Conservation (phyloP, 352 stramenopile genomes). For the Phytophthora ramorum region DNA sequence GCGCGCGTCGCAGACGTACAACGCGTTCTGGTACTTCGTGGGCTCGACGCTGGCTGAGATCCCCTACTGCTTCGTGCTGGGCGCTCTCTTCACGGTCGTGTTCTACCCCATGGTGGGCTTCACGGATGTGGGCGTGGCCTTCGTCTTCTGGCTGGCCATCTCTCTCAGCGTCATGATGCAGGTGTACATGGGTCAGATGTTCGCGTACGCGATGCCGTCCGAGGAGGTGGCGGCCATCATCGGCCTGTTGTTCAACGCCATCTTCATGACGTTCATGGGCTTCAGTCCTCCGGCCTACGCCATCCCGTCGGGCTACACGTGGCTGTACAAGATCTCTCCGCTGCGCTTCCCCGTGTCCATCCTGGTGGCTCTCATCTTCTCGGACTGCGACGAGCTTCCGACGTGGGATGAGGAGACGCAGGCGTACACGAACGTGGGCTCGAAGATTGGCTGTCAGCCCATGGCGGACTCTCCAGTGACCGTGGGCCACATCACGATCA, state of each 20-base stretch:
- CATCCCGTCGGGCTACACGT: conserved; percentile 41
- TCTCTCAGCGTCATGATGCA: no score
- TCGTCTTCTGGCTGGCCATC: conserved; percentile 45
- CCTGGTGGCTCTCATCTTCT: conserved; percentile 37
- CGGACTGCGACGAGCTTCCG: conserved; percentile 33
- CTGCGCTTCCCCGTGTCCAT: conserved; percentile 39
- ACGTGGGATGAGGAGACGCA: conserved; percentile 26
- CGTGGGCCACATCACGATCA: conserved; percentile 31
- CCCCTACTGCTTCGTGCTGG: conserved; percentile 58
- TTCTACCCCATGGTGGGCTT: conserved; percentile 51
- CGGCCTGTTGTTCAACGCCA: conserved; percentile 37
- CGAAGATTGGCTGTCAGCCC: conserved; percentile 28
- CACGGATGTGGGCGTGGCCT: conserved; percentile 22
- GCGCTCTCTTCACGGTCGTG: conserved; percentile 44
- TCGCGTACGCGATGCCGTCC: conserved; percentile 38
- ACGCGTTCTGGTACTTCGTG: conserved; percentile 63
- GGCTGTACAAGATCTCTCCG: conserved; percentile 48
- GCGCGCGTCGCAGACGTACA: conserved; percentile 86
- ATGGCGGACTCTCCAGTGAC: conserved; percentile 27
- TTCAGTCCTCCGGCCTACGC: conserved; percentile 31
- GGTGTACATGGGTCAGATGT: no score
- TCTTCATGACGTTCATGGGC: conserved; percentile 50
- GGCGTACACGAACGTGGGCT: conserved; percentile 29
- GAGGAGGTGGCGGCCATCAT: conserved; percentile 43
- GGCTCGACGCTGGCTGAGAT: conserved; percentile 66